Evolutionary conservation across 495 filamentous ascomycete species (phyloP).

Genomic region (Penicillium goetzii): DNA sequence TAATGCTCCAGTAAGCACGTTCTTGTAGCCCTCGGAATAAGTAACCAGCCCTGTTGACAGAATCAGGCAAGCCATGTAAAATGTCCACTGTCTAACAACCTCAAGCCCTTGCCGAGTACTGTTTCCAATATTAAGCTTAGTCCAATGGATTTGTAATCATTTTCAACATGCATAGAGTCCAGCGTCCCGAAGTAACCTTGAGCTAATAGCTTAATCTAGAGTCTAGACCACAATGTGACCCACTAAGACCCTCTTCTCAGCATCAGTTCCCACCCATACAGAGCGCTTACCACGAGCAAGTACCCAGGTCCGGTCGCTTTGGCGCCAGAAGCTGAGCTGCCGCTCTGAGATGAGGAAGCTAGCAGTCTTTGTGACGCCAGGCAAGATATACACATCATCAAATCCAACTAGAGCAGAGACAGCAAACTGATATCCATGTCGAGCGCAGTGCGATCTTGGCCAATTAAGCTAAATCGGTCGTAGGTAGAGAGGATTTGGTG

Average conservation of each 20-base stretch:
- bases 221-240: too few relatives aligned
- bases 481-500: neutral
- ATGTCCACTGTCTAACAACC: neutral
- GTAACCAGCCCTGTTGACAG: neutral
- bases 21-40: neutral
- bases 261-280: conserved; percentile 6
- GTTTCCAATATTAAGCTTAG: neutral
- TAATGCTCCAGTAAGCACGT: neutral
- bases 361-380: neutral
- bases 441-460: neutral
- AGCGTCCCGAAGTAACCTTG: neutral
- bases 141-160: neutral
- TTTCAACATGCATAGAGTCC: neutral
- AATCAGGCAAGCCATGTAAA: neutral
- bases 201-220: neutral
- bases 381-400: neutral
- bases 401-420: conserved; percentile 1
- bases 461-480: neutral
- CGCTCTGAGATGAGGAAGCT: neutral
- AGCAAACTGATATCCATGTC: neutral
- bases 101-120: neutral
- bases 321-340: conserved; percentile 4
- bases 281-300: neutral
- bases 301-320: neutral
- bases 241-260: neutral